These are phyloP conservation scores for Eimeria maxima DNA, from an alignment of 169 alveolate species.

Conservation along the genomic window DNA sequence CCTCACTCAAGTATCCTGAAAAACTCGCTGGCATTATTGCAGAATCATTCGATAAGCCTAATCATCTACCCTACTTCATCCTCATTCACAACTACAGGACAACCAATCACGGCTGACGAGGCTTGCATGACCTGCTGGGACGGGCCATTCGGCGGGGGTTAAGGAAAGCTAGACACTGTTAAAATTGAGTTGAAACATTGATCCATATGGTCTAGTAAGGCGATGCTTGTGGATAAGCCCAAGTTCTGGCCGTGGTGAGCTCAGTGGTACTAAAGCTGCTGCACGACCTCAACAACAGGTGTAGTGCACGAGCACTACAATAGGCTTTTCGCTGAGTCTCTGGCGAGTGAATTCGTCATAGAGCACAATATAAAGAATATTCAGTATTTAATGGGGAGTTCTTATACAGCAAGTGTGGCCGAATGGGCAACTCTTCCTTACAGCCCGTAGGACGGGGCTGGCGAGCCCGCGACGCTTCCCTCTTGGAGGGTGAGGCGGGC, in stretches of 20 bases:
- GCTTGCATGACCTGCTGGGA: neutral
- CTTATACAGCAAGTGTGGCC: neutral
- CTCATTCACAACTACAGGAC: neutral
- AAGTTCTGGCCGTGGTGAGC: neutral
- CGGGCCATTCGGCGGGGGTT: neutral
- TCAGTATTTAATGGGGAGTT: neutral
- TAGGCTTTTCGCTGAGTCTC: neutral
- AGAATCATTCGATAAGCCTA: neutral
- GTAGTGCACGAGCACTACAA: neutral
- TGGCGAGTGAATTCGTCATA: neutral
- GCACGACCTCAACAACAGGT: neutral
- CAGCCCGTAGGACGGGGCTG: neutral
- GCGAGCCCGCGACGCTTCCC: neutral
- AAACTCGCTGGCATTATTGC: neutral
- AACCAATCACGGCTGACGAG: neutral
- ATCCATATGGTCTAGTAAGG: neutral
- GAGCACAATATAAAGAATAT: neutral
- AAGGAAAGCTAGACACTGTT: neutral
- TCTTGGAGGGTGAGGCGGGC: too few relatives aligned
- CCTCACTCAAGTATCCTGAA: neutral
- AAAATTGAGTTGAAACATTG: neutral
- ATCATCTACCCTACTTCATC: neutral
- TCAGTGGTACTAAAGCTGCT: neutral
- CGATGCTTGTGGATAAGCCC: neutral
- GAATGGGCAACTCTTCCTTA: neutral